phyloP scores from a whole-genome alignment of 805 yeast species.

The Zygoascus ofunaensis region DNA sequence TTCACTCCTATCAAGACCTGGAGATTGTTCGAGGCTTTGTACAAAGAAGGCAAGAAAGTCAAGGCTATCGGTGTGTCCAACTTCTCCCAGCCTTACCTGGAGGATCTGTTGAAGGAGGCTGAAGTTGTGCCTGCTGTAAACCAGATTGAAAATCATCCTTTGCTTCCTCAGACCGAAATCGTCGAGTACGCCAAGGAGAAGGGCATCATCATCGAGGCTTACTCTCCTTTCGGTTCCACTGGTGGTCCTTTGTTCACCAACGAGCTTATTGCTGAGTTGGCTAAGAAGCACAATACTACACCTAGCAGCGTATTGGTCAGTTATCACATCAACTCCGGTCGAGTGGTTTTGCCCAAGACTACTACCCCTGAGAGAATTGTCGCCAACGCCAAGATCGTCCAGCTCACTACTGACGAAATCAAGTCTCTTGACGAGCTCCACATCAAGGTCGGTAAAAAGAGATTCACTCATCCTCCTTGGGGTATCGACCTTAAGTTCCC shows the following conservation, averaged over 20 bases:
- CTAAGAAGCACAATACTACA: constrained; percentile 42
- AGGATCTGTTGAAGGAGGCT: constrained; percentile 41
- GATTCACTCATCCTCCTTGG: constrained; percentile 24
- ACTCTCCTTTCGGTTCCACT: constrained; percentile 43
- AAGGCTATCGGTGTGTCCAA: constrained; percentile 75
- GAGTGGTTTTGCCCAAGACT: constrained; percentile 61
- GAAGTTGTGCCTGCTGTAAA: constrained; percentile 56
- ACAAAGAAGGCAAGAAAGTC: constrained; percentile 37
- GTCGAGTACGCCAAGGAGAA: constrained; percentile 42
- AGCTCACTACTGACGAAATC: constrained; percentile 37
- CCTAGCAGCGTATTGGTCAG: constrained; percentile 26
- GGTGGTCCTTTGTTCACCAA: constrained; percentile 30
- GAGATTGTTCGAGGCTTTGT: constrained; percentile 53
- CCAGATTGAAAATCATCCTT: constrained; percentile 73
- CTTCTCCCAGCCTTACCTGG: constrained; percentile 45
- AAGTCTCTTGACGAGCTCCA: constrained; percentile 23
- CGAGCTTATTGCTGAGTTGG: constrained; percentile 46
- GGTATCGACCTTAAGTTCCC: constrained; percentile 25
- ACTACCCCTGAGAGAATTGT: constrained; percentile 53
- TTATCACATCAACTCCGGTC: constrained; percentile 39
- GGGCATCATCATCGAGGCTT: constrained; percentile 58
- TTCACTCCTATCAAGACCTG: constrained; percentile 43
- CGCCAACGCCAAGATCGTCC: constrained; percentile 32
- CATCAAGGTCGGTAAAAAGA: constrained; percentile 20
- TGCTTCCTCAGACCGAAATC: constrained; percentile 55